A percentile compares a stretch with the other conserved stretches of the same genome.
Evolutionary conservation across 139 green algal species (phyloP).

Genomic region (Ulvella scutata): DNA sequence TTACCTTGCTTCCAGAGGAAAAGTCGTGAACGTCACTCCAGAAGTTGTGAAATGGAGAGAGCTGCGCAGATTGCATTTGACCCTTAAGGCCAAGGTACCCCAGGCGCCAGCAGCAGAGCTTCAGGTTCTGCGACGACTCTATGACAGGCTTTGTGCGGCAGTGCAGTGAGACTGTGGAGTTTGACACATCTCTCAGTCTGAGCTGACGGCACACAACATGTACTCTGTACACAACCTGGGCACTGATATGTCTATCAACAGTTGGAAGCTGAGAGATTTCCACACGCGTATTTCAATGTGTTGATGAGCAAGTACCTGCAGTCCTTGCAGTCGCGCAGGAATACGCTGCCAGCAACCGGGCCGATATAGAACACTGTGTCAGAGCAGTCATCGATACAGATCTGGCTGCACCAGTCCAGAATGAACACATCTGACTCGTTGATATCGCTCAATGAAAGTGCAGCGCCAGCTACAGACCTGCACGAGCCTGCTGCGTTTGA

Average conservation of each 20-base stretch:
- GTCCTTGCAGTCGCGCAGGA: slow-evolving; percentile 38
- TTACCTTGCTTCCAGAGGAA: too few species aligned
- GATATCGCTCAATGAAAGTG: neutral
- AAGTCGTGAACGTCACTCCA: slow-evolving; percentile 52
- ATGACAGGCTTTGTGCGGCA: slow-evolving; percentile 46
- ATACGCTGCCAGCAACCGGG: slow-evolving; percentile 27
- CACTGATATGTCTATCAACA: neutral
- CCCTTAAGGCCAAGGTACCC: slow-evolving; percentile 29
- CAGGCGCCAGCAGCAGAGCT: slow-evolving; percentile 32
- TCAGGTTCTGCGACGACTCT: slow-evolving; percentile 27
- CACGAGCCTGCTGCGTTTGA: too few species aligned
- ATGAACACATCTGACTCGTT: slow-evolving; percentile 50
- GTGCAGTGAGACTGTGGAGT: slow-evolving; percentile 24
- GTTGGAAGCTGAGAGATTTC: neutral
- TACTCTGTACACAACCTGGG: neutral
- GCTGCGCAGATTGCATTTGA: slow-evolving; percentile 25
- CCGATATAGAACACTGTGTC: slow-evolving; percentile 50
- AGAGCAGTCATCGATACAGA: slow-evolving; percentile 50
- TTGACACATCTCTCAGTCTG: neutral
- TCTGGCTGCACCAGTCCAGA: slow-evolving; percentile 30
- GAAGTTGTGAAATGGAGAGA: slow-evolving; percentile 42
- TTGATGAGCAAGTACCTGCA: slow-evolving; percentile 24
- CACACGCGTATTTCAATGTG: slow-evolving; percentile 19
- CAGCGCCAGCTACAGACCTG: too few species aligned
- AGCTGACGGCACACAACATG: neutral